Evolutionary conservation across 2,329 filamentous ascomycete species (phyloP).

Genomic region (Thermomyces lanuginosus): DNA sequence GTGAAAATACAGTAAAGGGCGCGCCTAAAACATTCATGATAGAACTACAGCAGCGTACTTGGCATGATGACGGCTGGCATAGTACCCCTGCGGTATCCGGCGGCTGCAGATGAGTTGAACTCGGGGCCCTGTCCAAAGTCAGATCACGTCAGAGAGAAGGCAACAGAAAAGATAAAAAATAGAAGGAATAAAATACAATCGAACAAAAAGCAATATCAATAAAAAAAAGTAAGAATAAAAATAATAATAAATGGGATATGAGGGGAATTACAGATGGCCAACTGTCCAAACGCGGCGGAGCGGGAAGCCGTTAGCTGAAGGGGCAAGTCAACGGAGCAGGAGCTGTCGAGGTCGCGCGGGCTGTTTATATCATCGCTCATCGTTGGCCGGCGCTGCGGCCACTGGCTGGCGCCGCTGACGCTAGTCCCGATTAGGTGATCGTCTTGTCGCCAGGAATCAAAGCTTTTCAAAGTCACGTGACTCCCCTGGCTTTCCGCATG

Average conservation of each 20-base stretch:
- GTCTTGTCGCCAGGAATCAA: constrained; percentile 10
- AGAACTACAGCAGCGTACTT: no score
- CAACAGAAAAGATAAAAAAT: no score
- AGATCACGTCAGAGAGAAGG: no score
- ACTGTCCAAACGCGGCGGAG: not conserved
- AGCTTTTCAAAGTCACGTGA: constrained; percentile 15
- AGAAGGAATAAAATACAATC: no score
- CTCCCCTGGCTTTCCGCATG: not conserved
- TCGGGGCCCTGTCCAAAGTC: no score
- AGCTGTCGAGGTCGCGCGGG: constrained; percentile 27
- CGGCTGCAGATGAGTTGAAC: no score
- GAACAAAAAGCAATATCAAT: constrained; percentile 1
- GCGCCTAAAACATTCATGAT: no score
- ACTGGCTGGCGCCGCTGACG: constrained; percentile 22
- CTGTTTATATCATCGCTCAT: constrained; percentile 32
- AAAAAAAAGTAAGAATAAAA: constrained; percentile 6
- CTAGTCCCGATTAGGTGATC: constrained; percentile 18
- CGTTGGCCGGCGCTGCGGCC: constrained; percentile 23
- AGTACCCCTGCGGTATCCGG: no score
- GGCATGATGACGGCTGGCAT: no score
- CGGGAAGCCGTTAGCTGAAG: not conserved
- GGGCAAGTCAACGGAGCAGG: constrained; percentile 4
- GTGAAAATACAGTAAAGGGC: no score
- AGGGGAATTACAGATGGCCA: no score
- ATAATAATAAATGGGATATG: constrained; percentile 1